phyloP scores from a whole-genome alignment of 805 yeast genomes.

The Kodamaea kaohsiungensis region DNA sequence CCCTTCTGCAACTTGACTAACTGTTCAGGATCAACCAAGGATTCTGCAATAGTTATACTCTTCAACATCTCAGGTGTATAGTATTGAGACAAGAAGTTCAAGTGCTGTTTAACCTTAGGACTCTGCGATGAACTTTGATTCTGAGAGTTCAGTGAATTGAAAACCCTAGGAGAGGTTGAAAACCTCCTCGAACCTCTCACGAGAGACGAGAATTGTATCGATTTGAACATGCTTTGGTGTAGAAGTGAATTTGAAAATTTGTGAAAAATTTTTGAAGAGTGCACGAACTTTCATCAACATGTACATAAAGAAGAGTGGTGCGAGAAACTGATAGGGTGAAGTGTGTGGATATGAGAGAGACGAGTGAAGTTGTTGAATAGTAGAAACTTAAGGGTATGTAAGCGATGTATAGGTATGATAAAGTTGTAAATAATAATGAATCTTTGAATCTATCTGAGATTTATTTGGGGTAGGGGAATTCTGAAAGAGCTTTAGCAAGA shows the following conservation, averaged over 20 bases:
- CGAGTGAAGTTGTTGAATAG: too few species aligned
- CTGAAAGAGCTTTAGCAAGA: too few species aligned
- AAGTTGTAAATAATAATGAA: too few species aligned
- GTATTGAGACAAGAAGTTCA: conserved; percentile 64
- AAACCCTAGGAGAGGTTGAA: conserved; percentile 3
- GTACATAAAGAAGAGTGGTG: not conserved
- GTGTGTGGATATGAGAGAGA: too few species aligned
- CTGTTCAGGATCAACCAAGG: conserved; percentile 65
- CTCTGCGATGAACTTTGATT: not conserved
- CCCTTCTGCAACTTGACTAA: conserved; percentile 41
- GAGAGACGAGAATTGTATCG: not conserved
- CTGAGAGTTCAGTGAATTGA: conserved; percentile 1
- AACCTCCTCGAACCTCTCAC: conserved; percentile 1
- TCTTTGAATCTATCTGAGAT: too few species aligned
- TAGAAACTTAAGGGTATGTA: too few species aligned
- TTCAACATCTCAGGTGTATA: conserved; percentile 82
- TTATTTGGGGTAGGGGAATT: too few species aligned
- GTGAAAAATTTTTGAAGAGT: not conserved
- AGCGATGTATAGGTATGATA: too few species aligned
- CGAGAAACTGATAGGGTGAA: not conserved
- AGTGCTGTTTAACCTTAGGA: conserved; percentile 40
- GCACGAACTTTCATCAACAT: not conserved
- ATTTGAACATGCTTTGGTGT: not conserved
- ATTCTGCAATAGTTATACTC: conserved; percentile 79
- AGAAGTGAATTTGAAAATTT: not conserved